Evolutionary conservation across 192 early-diverging fungal species (phyloP), one percentile per base, ranked within the genome.

Genomic region (Podila horticola): DNA sequence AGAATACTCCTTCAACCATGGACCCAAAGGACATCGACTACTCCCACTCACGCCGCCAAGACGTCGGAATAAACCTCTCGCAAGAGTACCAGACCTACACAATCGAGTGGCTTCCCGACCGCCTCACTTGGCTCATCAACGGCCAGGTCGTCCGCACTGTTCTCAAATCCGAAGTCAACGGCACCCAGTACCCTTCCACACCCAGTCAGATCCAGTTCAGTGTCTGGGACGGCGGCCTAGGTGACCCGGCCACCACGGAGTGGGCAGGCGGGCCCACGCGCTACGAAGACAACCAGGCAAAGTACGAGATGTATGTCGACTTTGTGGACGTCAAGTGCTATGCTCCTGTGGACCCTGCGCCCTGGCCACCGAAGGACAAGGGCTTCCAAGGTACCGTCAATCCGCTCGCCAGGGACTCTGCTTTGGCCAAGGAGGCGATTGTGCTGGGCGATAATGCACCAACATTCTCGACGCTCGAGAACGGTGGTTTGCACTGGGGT

Each of bases 141-240:
- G 71, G 82, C 28, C 70, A 79, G 59, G 66, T 76, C 2, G 71
- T 86, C 13, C 86, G 90, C 3, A 87, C 87, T 0, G 62, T 91
- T 22, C 38, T 84, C 17, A 82, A 84, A 62, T 66, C 71, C 0
- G 83, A 88, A 19, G 90, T 88, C 59, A 75, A 88, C 41, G 74
- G 76, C 0, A 83, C 81, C 8, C 67, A 74, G 29, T 92, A 77
- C 84, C 90, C 91, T 0, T 66, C 84, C 12, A 67, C 85, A 11
- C 87, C 86, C 60, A 69, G 83, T 30, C 87, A 86, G n/a, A 85
- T 92, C 30, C 83, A 84, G 28, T 84, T 91, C 60, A 88, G 87
- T 30, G 88, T 92, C 62, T 92, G 91, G 91, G 90, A 92, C 63
- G 91, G 87, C 31, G 91, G 89, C 1, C 81, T 86, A 5, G 83